These are phyloP conservation scores for Marsdenia floribunda DNA, from an alignment of 257 asterid species.

Conservation along the genomic window DNA sequence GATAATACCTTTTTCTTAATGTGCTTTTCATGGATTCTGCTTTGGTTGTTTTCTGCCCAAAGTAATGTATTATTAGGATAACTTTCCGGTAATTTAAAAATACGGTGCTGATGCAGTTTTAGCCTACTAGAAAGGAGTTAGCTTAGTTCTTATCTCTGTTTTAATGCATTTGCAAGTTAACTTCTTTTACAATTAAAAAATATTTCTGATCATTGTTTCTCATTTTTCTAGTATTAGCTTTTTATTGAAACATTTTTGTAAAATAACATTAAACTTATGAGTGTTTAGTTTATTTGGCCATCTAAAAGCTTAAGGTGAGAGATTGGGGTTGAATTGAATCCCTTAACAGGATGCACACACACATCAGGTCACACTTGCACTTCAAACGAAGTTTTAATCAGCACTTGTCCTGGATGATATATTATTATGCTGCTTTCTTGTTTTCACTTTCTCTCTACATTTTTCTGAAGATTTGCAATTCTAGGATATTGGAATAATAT, in stretches of 20 bases:
- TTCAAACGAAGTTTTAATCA: neutral
- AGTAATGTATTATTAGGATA: neutral
- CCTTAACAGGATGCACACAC: neutral
- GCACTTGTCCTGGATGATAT: too few relatives aligned
- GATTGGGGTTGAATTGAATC: too few relatives aligned
- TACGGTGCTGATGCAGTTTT: neutral
- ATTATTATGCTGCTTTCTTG: too few relatives aligned
- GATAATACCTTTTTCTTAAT: neutral
- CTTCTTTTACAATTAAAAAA: neutral
- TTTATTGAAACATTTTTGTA: neutral
- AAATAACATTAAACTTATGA: neutral
- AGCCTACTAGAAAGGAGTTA: neutral
- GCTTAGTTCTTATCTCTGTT: neutral
- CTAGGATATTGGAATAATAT: too few relatives aligned
- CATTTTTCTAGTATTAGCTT: neutral
- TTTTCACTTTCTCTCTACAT: too few relatives aligned
- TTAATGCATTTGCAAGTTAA: too few relatives aligned
- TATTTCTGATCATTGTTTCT: neutral
- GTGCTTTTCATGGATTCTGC: neutral
- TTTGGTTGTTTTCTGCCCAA: neutral
- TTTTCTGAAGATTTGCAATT: too few relatives aligned
- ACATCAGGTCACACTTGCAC: neutral
- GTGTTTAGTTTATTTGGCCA: neutral
- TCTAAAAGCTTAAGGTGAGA: too few relatives aligned
- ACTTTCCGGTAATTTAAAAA: neutral